Evolutionary conservation across 306 rosid species (phyloP).

Genomic region (Quercus ilex): DNA sequence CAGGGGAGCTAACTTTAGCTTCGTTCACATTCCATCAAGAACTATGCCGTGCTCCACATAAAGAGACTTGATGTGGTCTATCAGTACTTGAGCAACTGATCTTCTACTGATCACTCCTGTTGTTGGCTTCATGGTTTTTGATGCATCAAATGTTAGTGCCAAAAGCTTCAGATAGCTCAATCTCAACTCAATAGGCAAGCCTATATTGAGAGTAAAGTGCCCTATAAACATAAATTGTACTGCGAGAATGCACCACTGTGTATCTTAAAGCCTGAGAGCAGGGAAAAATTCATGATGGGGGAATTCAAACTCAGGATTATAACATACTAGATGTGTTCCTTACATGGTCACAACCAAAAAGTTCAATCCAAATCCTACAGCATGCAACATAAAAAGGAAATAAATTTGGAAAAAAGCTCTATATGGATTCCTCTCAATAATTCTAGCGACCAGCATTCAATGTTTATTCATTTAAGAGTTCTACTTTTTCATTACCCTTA

Average conservation of each 20-base stretch:
- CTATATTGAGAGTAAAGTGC: slow-evolving; percentile 20
- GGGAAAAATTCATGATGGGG: neutral
- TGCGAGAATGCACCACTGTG: no score
- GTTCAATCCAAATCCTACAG: neutral
- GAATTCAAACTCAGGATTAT: no score
- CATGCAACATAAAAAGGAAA: neutral
- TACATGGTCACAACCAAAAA: neutral
- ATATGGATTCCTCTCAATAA: neutral
- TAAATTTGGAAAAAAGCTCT: neutral
- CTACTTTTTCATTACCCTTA: no score
- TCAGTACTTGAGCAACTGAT: slow-evolving; percentile 72
- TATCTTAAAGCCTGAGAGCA: neutral
- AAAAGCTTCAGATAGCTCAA: slow-evolving; percentile 37
- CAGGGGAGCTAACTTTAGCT: slow-evolving; percentile 68
- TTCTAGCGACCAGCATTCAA: no score
- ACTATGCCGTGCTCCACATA: slow-evolving; percentile 66
- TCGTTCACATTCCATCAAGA: slow-evolving; percentile 63
- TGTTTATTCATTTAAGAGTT: no score
- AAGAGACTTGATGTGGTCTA: slow-evolving; percentile 66
- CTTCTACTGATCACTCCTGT: slow-evolving; percentile 62
- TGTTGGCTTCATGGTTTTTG: slow-evolving; percentile 73
- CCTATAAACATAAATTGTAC: neutral
- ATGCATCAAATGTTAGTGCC: slow-evolving; percentile 59
- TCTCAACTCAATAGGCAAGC: slow-evolving; percentile 54
- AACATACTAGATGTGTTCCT: neutral